Evolutionary conservation across 495 filamentous ascomycete genomes (phyloP).

Genomic region (Aspergillus baeticus): DNA sequence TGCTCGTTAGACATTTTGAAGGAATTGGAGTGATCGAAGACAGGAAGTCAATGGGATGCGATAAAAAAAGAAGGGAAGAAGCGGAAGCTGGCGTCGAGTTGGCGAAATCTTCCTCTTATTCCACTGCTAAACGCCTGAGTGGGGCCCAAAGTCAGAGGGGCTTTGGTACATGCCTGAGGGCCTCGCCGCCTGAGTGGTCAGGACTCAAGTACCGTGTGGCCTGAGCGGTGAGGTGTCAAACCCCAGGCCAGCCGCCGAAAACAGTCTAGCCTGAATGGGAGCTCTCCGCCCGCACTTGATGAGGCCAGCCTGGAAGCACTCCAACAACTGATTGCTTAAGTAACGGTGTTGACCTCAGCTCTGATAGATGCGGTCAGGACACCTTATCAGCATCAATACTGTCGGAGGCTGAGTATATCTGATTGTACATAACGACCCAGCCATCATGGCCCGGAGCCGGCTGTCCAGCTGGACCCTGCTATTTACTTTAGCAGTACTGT

Average conservation of each 20-base stretch:
- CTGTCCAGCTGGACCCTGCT: slow-evolving; percentile 58
- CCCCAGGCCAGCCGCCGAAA: slow-evolving; percentile 19
- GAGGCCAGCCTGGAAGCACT: slow-evolving; percentile 40
- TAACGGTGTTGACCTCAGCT: slow-evolving; percentile 25
- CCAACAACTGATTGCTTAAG: not conserved
- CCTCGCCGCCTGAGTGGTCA: slow-evolving; percentile 18
- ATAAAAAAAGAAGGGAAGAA: slow-evolving; percentile 31
- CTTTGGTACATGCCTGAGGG: slow-evolving; percentile 14
- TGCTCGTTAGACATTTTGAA: slow-evolving; percentile 83
- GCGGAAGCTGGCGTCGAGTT: slow-evolving; percentile 26
- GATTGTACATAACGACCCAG: slow-evolving; percentile 25
- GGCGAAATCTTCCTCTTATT: slow-evolving; percentile 18
- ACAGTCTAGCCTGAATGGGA: slow-evolving; percentile 16
- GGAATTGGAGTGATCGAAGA: slow-evolving; percentile 31
- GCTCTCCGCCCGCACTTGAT: slow-evolving; percentile 29
- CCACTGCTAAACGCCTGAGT: not conserved
- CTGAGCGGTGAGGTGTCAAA: slow-evolving; percentile 26
- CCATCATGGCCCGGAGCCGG: slow-evolving; percentile 40
- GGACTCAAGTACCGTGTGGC: not conserved
- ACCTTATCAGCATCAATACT: slow-evolving; percentile 16
- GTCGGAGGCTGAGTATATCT: slow-evolving; percentile 40
- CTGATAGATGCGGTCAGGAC: slow-evolving; percentile 35
- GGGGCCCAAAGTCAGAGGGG: slow-evolving; percentile 5
- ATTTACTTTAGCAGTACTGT: slow-evolving; percentile 36
- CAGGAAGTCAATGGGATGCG: slow-evolving; percentile 28